Evolutionary conservation across 495 filamentous ascomycete genomes (phyloP), one percentile per base, ranked within the genome.

Genomic region (Lentithecium fluviatile): DNA sequence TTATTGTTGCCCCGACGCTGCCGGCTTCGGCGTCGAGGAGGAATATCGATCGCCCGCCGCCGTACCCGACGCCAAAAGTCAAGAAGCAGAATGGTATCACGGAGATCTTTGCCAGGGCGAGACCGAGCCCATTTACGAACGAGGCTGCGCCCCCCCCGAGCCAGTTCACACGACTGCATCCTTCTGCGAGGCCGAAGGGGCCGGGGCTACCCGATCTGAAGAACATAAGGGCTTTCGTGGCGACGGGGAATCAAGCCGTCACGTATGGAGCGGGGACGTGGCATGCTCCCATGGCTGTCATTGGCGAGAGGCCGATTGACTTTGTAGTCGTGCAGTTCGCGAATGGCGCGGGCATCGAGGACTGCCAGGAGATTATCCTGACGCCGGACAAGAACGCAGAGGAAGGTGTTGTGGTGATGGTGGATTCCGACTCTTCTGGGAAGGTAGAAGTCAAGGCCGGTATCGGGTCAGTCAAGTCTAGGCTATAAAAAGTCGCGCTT

Each of bases 261-360:
- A 96, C 91, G 15, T 98, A 97, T 74, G 88, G 82, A 12, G 83
- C 87, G 15, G 94, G 90, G 15, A 96, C 90, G 43, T 98, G 95
- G 93, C 94, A 98, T 80, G 91, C 93, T 63, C 94, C 94, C 1
- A 97, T 98, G 94, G 90, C 88, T 15, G 91, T 90, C 45, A 69
- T 97, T 20, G 94, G 93, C 0, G 68, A 75, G 46, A 64, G 77
- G 34, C 77, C 82, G 20, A 81, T 91, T 25, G 86, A 88, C 67
- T 98, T 97, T 75, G 83, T 96, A 23, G 91, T 97, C 8, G 80
- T 89, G 70, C 92, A 96, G 75, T 89, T 85, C 76, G 86, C 85
- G 15, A 98, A 95, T 74, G 91, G 89, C 4, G 87, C 92, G 36
- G 83, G 73, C 12, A 77, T 83, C 1, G 94, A 97, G 77, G 94